phyloP scores from a whole-genome alignment of 495 filamentous ascomycete genomes.

The Pseudevernia furfuracea region DNA sequence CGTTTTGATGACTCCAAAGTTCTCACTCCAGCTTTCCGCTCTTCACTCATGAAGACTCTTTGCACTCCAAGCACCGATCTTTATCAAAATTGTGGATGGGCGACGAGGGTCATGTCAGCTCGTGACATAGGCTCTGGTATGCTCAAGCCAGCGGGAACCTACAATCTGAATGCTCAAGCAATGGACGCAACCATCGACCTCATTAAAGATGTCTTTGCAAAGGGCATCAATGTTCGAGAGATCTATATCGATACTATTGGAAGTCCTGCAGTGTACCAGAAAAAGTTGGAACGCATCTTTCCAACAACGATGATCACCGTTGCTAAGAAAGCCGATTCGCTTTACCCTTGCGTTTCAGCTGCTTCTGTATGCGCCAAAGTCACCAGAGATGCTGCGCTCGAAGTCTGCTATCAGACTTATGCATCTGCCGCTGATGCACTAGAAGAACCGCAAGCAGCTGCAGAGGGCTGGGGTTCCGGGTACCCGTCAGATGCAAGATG shows the following conservation, averaged over 20 bases:
- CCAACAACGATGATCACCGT: conserved; percentile 76
- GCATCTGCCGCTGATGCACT: conserved; percentile 14
- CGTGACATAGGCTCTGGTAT: conserved; percentile 76
- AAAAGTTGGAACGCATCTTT: conserved; percentile 74
- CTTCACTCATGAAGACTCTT: conserved; percentile 64
- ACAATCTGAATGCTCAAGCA: conserved; percentile 97
- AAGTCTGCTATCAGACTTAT: conserved; percentile 58
- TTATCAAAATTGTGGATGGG: conserved; percentile 68
- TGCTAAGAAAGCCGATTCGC: conserved; percentile 87
- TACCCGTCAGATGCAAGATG: conserved; percentile 87
- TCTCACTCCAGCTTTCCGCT: conserved; percentile 64
- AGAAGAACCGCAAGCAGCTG: conserved; percentile 22
- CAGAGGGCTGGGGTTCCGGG: conserved; percentile 71
- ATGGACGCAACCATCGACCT: conserved; percentile 89
- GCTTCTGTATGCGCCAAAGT: conserved; percentile 94
- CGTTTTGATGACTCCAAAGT: conserved; percentile 91
- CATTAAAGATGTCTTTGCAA: conserved; percentile 64
- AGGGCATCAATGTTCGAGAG: conserved; percentile 70
- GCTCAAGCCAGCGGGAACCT: conserved; percentile 58
- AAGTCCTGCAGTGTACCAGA: conserved; percentile 71
- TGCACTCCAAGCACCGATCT: conserved; percentile 62
- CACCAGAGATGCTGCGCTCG: conserved; percentile 80
- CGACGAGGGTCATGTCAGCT: conserved; percentile 70
- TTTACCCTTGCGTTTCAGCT: conserved; percentile 90
- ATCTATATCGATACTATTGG: conserved; percentile 97